Evolutionary conservation across 306 rosid genomes (phyloP), one percentile per base, ranked within the genome.

Genomic region (Dryas drummondii): DNA sequence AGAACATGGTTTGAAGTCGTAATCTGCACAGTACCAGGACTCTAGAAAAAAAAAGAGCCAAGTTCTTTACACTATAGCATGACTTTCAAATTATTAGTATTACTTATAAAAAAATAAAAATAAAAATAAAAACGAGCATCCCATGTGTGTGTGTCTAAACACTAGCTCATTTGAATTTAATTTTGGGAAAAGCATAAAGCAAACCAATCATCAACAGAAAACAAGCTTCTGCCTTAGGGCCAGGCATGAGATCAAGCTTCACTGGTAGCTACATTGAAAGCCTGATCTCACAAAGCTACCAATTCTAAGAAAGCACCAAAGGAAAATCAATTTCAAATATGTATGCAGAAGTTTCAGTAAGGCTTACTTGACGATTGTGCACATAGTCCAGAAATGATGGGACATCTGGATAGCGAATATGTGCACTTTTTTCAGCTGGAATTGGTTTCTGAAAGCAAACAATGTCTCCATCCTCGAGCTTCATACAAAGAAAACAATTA

Each of bases 391-490:
- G 82, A 87, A 92, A 96, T 47, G 98, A 92, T 47, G 99, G 97
- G 74, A 96, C 98, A 9, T 92, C 99, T 10, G 94, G 88, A 81
- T 90, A 96, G 70, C 96, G 97, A 52, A 53, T 66, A 32, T 71
- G 90, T 60, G 82, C 91, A 54, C 68, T 87, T 73, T 46, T 86
- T 66, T 86, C 93, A 58, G 68, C 75, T 26, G 84, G 70, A 76
- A 75, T 78, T 70, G 89, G 82, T 80, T 92, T 96, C 79, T 96
- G 99, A 80, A 86, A 90, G 87, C 98, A 96, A 50, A 96, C 54
- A 77, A 96, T 90, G 78, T 96, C 99, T 46, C 99, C 99, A 82
- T 96, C 98, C 85, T 96, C 98, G 72, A 96, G 86, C 99, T 96
- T 88, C 49, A 79, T 32, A 68, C 69, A 72, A 71, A 78, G 48